Evolutionary conservation across 768 basidiomycete genomes (phyloP).

Genomic region (Suillus subluteus): DNA sequence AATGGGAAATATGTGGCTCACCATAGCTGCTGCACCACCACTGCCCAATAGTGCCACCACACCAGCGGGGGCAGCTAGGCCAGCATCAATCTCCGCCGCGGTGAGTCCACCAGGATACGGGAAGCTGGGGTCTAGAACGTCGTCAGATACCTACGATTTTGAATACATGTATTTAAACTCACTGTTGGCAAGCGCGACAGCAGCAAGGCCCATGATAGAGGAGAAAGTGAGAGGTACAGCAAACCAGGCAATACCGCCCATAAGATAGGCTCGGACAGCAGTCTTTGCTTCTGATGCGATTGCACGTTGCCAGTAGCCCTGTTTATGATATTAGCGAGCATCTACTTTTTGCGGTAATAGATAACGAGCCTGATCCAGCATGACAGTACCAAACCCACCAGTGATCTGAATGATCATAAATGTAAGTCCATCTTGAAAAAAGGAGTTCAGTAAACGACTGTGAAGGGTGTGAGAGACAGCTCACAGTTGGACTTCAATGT

Average conservation of each 20-base stretch:
- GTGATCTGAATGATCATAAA: slow-evolving; percentile 25
- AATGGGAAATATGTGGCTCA: slow-evolving; percentile 17
- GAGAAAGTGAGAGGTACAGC: slow-evolving; percentile 43
- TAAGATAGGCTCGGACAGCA: slow-evolving; percentile 41
- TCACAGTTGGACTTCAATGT: slow-evolving; percentile 39
- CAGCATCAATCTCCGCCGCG: slow-evolving; percentile 34
- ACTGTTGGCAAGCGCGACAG: slow-evolving; percentile 29
- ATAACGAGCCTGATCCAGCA: slow-evolving; percentile 20
- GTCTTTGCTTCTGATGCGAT: slow-evolving; percentile 40
- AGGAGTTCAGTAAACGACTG: not conserved
- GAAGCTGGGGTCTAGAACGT: slow-evolving; percentile 42
- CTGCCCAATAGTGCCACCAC: slow-evolving; percentile 39
- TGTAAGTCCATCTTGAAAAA: slow-evolving; percentile 16
- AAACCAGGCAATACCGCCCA: slow-evolving; percentile 45
- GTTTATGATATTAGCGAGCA: slow-evolving; percentile 5
- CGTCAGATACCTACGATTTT: not conserved
- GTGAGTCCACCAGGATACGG: slow-evolving; percentile 35
- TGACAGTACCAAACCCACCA: slow-evolving; percentile 24
- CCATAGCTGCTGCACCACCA: slow-evolving; percentile 39
- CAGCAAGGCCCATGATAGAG: slow-evolving; percentile 40
- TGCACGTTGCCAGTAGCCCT: slow-evolving; percentile 42
- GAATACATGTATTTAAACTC: not conserved
- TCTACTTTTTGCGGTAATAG: not conserved
- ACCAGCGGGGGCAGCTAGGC: slow-evolving; percentile 38
- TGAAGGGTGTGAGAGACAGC: not conserved